Evolutionary conservation across 495 filamentous ascomycete species (phyloP).

Genomic region (Neurospora sp.): DNA sequence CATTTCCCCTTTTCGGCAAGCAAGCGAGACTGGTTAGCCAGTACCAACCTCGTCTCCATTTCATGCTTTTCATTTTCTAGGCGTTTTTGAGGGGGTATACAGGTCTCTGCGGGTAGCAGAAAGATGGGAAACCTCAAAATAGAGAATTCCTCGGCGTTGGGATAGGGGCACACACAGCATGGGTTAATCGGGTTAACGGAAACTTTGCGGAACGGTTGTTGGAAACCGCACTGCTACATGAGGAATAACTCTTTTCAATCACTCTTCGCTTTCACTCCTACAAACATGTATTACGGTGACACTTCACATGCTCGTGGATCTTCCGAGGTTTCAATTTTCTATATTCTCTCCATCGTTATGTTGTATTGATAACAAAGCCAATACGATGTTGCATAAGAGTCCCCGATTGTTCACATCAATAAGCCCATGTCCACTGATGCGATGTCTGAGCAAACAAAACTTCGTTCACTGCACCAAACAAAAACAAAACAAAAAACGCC

Average conservation of each 20-base stretch:
- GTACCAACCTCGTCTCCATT: not conserved
- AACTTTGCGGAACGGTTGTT: not conserved
- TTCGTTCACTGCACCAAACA: not conserved
- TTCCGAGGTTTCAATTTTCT: not conserved
- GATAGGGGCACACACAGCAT: not conserved
- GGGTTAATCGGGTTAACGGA: not conserved
- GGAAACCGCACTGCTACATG: not conserved
- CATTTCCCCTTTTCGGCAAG: not conserved
- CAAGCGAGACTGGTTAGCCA: not conserved
- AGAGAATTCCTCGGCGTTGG: not conserved
- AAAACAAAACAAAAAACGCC: not conserved
- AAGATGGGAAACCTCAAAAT: not conserved
- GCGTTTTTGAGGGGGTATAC: not conserved
- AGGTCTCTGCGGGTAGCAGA: not conserved
- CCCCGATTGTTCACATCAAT: not conserved
- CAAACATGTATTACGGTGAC: not conserved
- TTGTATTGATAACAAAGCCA: no score
- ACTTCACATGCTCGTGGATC: not conserved
- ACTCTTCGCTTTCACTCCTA: not conserved
- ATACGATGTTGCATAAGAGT: not conserved
- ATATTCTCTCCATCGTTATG: not conserved
- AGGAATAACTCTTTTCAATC: not conserved
- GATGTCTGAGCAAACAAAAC: not conserved
- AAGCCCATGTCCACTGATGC: not conserved
- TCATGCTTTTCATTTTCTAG: not conserved